These are phyloP conservation scores for Phytophthora palmivora DNA, from an alignment of 352 stramenopile species.

Conservation along the genomic window DNA sequence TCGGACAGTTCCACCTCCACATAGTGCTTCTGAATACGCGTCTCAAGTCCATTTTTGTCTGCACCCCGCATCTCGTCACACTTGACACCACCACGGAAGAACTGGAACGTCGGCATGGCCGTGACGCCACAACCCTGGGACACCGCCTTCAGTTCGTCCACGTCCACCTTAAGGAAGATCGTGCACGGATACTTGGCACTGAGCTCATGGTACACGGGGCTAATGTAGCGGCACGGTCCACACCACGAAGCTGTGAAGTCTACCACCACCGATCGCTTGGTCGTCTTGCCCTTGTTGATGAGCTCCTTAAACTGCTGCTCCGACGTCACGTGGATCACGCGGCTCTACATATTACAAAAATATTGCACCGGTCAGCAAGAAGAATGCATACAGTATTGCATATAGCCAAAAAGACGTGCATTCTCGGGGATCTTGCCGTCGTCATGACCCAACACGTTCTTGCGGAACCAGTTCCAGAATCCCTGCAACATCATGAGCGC, in stretches of 20 bases:
- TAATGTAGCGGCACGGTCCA: slow-evolving; percentile 86
- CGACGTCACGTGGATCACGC: slow-evolving; percentile 76
- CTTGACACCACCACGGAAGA: slow-evolving; percentile 91
- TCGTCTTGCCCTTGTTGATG: slow-evolving; percentile 68
- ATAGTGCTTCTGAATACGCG: slow-evolving; percentile 77
- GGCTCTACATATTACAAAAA: slow-evolving; percentile 40
- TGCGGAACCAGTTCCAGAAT: slow-evolving; percentile 76
- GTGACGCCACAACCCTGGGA: slow-evolving; percentile 71
- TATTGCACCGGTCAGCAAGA: neutral
- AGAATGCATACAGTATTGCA: neutral
- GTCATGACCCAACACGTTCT: slow-evolving; percentile 63
- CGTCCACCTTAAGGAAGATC: slow-evolving; percentile 91
- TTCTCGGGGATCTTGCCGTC: slow-evolving; percentile 58
- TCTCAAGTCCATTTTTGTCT: slow-evolving; percentile 67
- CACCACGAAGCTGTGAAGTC: slow-evolving; percentile 93
- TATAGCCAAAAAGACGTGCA: slow-evolving; percentile 25
- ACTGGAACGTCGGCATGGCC: slow-evolving; percentile 97
- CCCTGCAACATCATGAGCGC: slow-evolving; percentile 74
- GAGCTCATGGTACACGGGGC: slow-evolving; percentile 86
- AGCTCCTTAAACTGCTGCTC: slow-evolving; percentile 79
- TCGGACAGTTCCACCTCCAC: slow-evolving; percentile 77
- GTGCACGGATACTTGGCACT: slow-evolving; percentile 85
- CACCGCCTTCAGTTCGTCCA: slow-evolving; percentile 79
- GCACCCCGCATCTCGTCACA: slow-evolving; percentile 91
- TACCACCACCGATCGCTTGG: slow-evolving; percentile 79